These are phyloP conservation scores for Boehmeria nivea DNA, from an alignment of 306 rosid species.

Conservation along the genomic window DNA sequence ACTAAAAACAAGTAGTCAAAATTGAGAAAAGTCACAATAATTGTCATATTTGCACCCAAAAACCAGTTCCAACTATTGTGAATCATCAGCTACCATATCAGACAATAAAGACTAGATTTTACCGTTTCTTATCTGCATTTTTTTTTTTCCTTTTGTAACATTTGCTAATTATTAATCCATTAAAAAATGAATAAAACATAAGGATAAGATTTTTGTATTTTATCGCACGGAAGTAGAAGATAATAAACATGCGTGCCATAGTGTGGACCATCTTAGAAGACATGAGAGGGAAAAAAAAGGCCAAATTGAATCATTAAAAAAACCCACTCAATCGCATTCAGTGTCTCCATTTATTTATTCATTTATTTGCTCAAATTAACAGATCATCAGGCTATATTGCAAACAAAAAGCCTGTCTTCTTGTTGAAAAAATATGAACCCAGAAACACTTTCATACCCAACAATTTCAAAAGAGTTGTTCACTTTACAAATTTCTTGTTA, in stretches of 20 bases:
- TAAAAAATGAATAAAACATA: too few relatives aligned
- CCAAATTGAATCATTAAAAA: slow-evolving; percentile 37
- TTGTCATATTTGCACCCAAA: too few relatives aligned
- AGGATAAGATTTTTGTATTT: background rate
- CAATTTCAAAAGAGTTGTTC: slow-evolving; percentile 17
- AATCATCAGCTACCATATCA: too few relatives aligned
- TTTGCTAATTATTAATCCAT: too few relatives aligned
- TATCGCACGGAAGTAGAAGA: background rate
- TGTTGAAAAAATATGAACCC: background rate
- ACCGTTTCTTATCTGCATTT: too few relatives aligned
- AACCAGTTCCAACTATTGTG: too few relatives aligned
- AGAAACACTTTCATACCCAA: background rate
- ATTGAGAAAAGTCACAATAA: too few relatives aligned
- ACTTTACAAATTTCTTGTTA: background rate
- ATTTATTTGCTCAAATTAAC: background rate
- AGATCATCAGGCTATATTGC: slow-evolving; percentile 22
- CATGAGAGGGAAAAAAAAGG: slow-evolving; percentile 4
- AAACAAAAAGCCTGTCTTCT: slow-evolving; percentile 10
- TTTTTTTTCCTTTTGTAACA: too few relatives aligned
- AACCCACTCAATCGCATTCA: slow-evolving; percentile 56
- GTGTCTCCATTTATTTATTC: slow-evolving; percentile 33
- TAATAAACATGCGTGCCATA: slow-evolving; percentile 10
- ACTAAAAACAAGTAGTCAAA: too few relatives aligned
- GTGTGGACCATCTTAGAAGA: slow-evolving; percentile 6
- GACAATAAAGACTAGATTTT: too few relatives aligned